Base-by-base conservation (phyloP, 129 eudicot species). In the Gnaphalium uliginosum region DNA sequence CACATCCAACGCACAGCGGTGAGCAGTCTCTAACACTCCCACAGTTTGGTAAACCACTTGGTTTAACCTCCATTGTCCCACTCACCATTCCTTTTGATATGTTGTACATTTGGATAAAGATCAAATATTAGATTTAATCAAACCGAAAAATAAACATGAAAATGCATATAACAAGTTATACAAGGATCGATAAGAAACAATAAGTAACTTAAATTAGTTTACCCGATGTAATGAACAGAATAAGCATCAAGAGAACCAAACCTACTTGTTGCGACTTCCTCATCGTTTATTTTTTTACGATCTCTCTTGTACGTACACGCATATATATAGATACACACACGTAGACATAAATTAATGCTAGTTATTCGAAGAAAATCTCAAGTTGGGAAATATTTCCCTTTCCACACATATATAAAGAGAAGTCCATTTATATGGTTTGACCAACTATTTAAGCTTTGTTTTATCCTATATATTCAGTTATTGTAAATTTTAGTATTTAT, bases 151-250 rank as follows among this genome's bases (percentile, higher is more conserved):
- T 7, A 29, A 65, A 33, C 17, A 27, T 30, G 15, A 14, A 25
- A 14, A 64, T 0, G 4, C 17, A 60, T 25, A 61, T 3, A 39
- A 22, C n/a, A 30, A 30, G 6, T 30, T 30, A 30, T 30, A 30
- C 33, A 71, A 18, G 41, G 41, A 11, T 48, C 4, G n/a, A n/a
- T n/a, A n/a, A n/a, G n/a, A 57, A 37, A 26, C 19, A 27, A 17
- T 7, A 8, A 32, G 30, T 6, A 5, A 39, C n/a, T n/a, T n/a
- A 46, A 39, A 6, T 48, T 26, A 23, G 8, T 21, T 19, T 39
- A 80, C 84, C 76, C 4, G 84, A 67, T 74, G 79, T 74, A 59
- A 68, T 30, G 26, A 80, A 19, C 24, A 19, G 23, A n/a, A 74
- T n/a, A 46, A 76, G 2, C 72, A 68, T 58, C 68, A 74, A 13